Percentiles rank a stretch among this genome's conserved stretches.
phyloP scores from a whole-genome alignment of 1,284 basidiomycete species.

The Ustilago trichophora region DNA sequence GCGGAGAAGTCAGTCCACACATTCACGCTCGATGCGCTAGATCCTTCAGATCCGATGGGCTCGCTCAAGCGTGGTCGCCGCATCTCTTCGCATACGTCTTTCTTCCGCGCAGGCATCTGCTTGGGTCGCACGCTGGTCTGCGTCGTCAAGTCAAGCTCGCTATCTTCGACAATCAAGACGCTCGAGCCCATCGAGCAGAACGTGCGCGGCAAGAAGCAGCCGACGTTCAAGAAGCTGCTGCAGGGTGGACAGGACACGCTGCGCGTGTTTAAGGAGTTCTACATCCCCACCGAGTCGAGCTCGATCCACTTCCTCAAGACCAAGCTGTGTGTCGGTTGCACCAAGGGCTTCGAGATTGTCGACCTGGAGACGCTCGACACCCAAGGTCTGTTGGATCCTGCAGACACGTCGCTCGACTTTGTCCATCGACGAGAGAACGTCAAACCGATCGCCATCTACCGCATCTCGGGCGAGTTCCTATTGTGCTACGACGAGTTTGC shows the following conservation, averaged over 20 bases:
- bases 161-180: slow-evolving; percentile 97
- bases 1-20: slow-evolving; percentile 90
- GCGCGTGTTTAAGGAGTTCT: slow-evolving; percentile 93
- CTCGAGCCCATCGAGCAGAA: slow-evolving; percentile 95
- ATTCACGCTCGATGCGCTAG: slow-evolving; percentile 92
- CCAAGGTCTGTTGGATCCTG: slow-evolving; percentile 92
- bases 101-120: slow-evolving; percentile 96
- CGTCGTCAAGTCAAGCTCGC: slow-evolving; percentile 91
- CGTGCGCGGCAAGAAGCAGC: slow-evolving; percentile 80
- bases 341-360: slow-evolving; percentile 99
- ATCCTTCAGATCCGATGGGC: slow-evolving; percentile 86
- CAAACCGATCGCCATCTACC: slow-evolving; percentile 93
- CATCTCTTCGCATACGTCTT: slow-evolving; percentile 94
- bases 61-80: slow-evolving; percentile 92
- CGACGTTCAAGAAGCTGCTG: slow-evolving; percentile 83
- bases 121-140: slow-evolving; percentile 94
- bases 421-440: slow-evolving; percentile 88
- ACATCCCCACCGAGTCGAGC: slow-evolving; percentile 95
- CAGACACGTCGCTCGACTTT: slow-evolving; percentile 90
- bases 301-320: slow-evolving; percentile 98
- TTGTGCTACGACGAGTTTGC: slow-evolving; percentile 99
- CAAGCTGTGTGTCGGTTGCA: slow-evolving; percentile 94
- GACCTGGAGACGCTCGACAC: slow-evolving; percentile 97
- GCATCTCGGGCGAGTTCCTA: slow-evolving; percentile 95
- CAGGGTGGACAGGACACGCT: slow-evolving; percentile 95